A percentile compares a stretch with the other conserved stretches of the same genome.
These are phyloP conservation scores for Fusarium citri DNA, from an alignment of 2,329 filamentous ascomycete species.

Conservation along the genomic window DNA sequence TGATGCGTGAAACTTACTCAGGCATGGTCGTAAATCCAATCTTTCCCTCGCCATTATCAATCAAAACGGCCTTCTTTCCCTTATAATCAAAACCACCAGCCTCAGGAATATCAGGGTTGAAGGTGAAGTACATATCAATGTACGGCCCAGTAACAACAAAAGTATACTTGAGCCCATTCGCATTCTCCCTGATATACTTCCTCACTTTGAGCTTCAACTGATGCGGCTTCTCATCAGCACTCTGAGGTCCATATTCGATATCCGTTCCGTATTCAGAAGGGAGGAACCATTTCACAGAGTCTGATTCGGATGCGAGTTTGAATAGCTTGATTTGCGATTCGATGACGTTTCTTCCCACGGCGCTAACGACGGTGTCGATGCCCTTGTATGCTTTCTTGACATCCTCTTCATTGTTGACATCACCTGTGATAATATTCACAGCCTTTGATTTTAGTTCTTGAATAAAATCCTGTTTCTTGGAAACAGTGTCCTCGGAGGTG, in stretches of 20 bases:
- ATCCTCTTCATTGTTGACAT: slow-evolving; percentile 55
- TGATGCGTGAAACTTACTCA: slow-evolving; percentile 64
- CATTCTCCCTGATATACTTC: slow-evolving; percentile 65
- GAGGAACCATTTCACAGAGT: slow-evolving; percentile 71
- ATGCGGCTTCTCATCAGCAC: slow-evolving; percentile 72
- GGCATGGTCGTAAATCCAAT: slow-evolving; percentile 77
- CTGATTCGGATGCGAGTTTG: slow-evolving; percentile 64
- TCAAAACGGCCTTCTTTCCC: slow-evolving; percentile 67
- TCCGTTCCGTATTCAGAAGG: slow-evolving; percentile 77
- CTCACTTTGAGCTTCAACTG: slow-evolving; percentile 78
- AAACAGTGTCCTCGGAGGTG: slow-evolving; percentile 31
- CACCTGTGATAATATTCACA: slow-evolving; percentile 45
- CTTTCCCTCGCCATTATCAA: slow-evolving; percentile 70
- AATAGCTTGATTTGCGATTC: slow-evolving; percentile 72
- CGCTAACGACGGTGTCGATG: slow-evolving; percentile 74
- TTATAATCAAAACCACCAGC: slow-evolving; percentile 69
- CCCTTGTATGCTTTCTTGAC: slow-evolving; percentile 69
- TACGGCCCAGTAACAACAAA: slow-evolving; percentile 79
- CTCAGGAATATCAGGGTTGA: slow-evolving; percentile 46
- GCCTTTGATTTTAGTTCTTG: slow-evolving; percentile 38
- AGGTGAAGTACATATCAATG: slow-evolving; percentile 69
- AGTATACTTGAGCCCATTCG: slow-evolving; percentile 68
- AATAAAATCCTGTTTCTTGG: slow-evolving; percentile 38
- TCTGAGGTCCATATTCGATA: slow-evolving; percentile 69
- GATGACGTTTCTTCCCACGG: slow-evolving; percentile 72